phyloP scores from a whole-genome alignment of 257 asterid species.

The Jaltomata sinuosa region DNA sequence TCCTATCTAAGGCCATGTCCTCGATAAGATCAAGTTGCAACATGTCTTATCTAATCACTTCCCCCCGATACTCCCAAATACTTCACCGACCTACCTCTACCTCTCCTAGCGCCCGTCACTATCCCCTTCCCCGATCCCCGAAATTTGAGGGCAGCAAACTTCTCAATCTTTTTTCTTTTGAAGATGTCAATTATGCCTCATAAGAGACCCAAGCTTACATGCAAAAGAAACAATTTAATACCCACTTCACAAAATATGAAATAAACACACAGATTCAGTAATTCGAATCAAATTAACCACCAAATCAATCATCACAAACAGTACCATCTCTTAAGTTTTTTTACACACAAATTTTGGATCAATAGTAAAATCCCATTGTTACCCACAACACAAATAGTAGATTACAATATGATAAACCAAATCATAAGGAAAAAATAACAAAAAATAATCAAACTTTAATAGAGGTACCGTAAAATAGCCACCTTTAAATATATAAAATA shows the following conservation, averaged over 20 bases:
- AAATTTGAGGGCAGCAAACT: neutral
- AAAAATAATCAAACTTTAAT: neutral
- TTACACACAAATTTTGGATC: neutral
- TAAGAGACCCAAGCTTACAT: neutral
- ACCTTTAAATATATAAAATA: neutral
- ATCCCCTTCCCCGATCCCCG: neutral
- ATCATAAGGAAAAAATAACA: neutral
- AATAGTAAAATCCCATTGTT: neutral
- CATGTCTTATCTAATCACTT: too few relatives aligned
- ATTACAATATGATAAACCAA: neutral
- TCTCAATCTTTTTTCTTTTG: neutral
- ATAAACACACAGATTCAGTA: neutral
- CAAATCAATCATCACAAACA: neutral
- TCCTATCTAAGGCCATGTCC: too few relatives aligned
- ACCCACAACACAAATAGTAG: neutral
- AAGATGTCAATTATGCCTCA: neutral
- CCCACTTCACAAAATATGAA: neutral
- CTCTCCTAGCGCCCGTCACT: too few relatives aligned
- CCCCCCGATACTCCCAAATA: too few relatives aligned
- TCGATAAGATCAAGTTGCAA: too few relatives aligned
- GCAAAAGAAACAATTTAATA: neutral
- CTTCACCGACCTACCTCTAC: too few relatives aligned
- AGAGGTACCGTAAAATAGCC: neutral
- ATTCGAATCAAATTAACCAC: neutral
- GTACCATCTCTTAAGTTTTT: too few relatives aligned